Base-by-base conservation (phyloP, 2,329 filamentous ascomycete species). In the Pseudodiploospora longispora region DNA sequence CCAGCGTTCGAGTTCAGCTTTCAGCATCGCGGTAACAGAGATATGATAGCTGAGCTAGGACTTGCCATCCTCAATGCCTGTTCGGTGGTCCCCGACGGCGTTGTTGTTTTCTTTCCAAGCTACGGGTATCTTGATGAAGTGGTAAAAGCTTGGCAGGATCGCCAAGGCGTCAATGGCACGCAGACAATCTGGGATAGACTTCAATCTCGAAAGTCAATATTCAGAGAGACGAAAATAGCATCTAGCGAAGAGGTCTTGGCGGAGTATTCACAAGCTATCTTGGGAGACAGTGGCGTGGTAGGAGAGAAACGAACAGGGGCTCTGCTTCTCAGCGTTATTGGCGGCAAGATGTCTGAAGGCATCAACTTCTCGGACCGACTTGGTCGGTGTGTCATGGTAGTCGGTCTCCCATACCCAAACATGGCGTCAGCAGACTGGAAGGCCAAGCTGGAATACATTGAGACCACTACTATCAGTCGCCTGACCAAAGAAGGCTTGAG, bases 281-380 rank as follows among this genome's bases (percentile, higher is more conserved):
- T 78, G 2, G 67, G 71, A 61, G 54, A 66, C 59, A 35, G 72
- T 63, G 40, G 36, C 4, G 27, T n/a, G 2, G 19, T 19, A 19
- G 43, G 48, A 5, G 50, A 43, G 35, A 55, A 49, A 10, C 40
- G 49, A 4, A 58, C 75, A 39, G 90, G 90, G 0, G 91, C 86
- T 0, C 68, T 97, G 0, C 75, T 98, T 0, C 76, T 98, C 28
- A 90, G 88, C 43, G 90, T 98, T 3, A 84, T 98, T 3, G 91
- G 91, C 43, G 93, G 93, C 10, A 95, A 91, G 53, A 83, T 98
- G 67, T 95, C 87, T 46, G 93, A 98, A 66, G 93, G 93, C 52
- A 98, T 98, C 68, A 98, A 98, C 66, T 98, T 98, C 68, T 91
- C 87, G 1, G 90, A 98, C 65, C 74, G 76, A 3, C 79, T 98